Evolutionary conservation across 2,329 filamentous ascomycete species (phyloP).

Genomic region (Pseudofabraea citricarpa): DNA sequence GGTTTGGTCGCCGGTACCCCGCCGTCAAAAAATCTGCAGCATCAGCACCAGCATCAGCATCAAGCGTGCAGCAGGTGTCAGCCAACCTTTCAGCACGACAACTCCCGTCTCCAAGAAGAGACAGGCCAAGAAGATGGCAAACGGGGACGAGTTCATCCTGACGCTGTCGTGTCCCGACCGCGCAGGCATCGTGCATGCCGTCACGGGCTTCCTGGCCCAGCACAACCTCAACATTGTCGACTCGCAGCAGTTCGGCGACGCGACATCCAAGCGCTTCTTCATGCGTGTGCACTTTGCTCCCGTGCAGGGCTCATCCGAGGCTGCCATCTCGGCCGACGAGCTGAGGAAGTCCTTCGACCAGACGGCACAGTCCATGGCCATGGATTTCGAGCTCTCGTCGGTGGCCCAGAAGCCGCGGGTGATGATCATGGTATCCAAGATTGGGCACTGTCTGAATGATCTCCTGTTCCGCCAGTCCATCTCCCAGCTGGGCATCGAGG

Average conservation of each 20-base stretch:
- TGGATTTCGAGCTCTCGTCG: slow-evolving; percentile 68
- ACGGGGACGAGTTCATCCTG: slow-evolving; percentile 46
- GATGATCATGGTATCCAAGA: slow-evolving; percentile 87
- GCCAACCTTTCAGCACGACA: not conserved
- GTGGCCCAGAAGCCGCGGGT: slow-evolving; percentile 67
- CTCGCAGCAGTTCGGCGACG: slow-evolving; percentile 79
- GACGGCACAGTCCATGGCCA: slow-evolving; percentile 58
- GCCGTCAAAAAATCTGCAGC: not conserved
- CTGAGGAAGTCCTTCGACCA: slow-evolving; percentile 52
- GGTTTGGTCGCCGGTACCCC: not conserved
- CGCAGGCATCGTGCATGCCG: slow-evolving; percentile 78
- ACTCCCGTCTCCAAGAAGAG: not conserved
- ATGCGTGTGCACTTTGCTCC: slow-evolving; percentile 83
- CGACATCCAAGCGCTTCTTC: slow-evolving; percentile 71
- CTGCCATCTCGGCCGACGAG: slow-evolving; percentile 37
- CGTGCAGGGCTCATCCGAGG: slow-evolving; percentile 30
- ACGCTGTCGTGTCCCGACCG: slow-evolving; percentile 82
- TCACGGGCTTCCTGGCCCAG: slow-evolving; percentile 70
- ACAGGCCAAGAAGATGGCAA: slow-evolving; percentile 41
- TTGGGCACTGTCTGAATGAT: slow-evolving; percentile 81
- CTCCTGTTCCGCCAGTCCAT: slow-evolving; percentile 74
- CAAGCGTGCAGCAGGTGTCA: not conserved
- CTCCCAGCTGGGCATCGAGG: slow-evolving; percentile 65
- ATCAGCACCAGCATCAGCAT: slow-evolving; percentile 1
- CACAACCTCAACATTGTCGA: slow-evolving; percentile 78